Evolutionary conservation across 768 basidiomycete species (phyloP).

Genomic region (Suillus alpinus): DNA sequence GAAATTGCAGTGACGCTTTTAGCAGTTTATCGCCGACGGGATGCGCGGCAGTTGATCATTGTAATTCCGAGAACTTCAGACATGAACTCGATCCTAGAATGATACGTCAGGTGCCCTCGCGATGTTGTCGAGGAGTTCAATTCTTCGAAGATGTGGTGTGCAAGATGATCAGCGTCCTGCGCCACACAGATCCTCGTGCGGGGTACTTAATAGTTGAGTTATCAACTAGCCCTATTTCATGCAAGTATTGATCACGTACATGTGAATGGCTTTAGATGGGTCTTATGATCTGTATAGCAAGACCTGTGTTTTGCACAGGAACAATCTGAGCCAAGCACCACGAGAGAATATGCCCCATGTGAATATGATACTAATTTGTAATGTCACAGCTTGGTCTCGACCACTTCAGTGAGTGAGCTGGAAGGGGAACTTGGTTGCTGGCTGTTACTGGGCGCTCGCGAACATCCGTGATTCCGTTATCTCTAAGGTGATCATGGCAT

Average conservation of each 20-base stretch:
- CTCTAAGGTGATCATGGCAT: background rate
- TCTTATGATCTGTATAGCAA: background rate
- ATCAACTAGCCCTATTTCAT: background rate
- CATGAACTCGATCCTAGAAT: background rate
- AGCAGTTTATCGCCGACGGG: background rate
- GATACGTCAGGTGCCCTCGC: background rate
- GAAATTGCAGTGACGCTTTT: background rate
- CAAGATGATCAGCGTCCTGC: background rate
- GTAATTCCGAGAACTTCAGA: background rate
- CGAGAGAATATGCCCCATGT: conserved; percentile 1
- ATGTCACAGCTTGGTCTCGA: background rate
- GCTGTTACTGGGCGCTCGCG: background rate
- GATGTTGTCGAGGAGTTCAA: background rate
- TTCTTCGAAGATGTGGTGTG: background rate
- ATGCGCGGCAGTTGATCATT: background rate
- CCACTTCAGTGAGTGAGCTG: background rate
- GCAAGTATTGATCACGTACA: background rate
- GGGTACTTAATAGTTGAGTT: background rate
- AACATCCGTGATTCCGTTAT: conserved; percentile 1
- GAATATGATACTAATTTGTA: background rate
- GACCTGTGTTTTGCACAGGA: background rate
- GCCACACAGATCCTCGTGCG: background rate
- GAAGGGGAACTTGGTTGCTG: background rate
- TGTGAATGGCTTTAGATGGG: background rate
- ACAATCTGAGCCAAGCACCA: background rate